Base-by-base conservation (phyloP, 179 eudicot species). In the Silene vulgaris region DNA sequence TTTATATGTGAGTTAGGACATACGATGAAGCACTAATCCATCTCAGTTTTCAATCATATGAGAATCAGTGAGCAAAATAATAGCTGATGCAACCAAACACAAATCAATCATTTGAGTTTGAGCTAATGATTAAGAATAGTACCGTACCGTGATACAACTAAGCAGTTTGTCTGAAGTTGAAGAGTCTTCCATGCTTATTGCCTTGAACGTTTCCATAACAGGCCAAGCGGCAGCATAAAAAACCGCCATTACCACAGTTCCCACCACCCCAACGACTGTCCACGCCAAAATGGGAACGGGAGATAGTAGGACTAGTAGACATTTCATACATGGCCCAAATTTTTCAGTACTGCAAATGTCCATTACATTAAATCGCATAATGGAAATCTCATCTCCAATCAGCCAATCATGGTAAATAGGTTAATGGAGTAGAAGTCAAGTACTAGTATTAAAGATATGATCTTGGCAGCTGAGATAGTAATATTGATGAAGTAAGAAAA, bases 211-310 rank as follows among this genome's bases (percentile, higher is more conserved):
- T 71, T 81, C 84, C 79, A 78, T 74, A 65, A 81, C 79, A 54
- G 84, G 84, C 81, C 84, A 81, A 28, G 78, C 37, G 8, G 65
- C 79, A 48, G 84, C 84, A 65, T 78, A 81, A 32, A 60, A 78
- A 19, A 65, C 73, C 16, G 84, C 84, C 84, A 81, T 81, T 29
- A 78, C 20, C 45, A 78, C 76, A 78, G 81, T 81, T 2, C 76
- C 84, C 28, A 81, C 60, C 26, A 81, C 81, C 9, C 84, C 84
- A 21, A 78, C 84, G n/a, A 81, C 73, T 5, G 84, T 81, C 84
- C 84, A 81, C 69, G 66, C 20, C 63, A 78, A 77, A 75, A 81
- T 75, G 29, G 84, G 84, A 37, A 81, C 21, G 5, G 84, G 81
- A 20, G 84, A 81, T 6, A 81, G 50, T 26, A 81, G 28, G 20